A percentile compares a stretch with the other conserved stretches of the same genome.
phyloP scores from a whole-genome alignment of 768 basidiomycete genomes.

The Trametes maxima region DNA sequence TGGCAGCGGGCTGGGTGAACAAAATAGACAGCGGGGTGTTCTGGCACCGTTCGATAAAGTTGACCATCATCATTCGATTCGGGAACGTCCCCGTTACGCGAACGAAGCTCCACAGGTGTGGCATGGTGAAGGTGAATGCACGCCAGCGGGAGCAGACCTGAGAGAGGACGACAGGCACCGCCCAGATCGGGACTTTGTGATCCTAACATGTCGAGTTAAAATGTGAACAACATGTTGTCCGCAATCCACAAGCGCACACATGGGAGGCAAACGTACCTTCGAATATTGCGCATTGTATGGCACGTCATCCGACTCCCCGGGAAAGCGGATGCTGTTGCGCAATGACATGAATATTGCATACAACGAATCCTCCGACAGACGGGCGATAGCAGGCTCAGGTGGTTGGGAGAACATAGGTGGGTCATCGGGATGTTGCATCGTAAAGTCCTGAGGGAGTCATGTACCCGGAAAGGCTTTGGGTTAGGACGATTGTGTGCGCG shows the following conservation, averaged over 20 bases:
- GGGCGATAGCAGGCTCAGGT: not conserved
- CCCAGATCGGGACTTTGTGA: not conserved
- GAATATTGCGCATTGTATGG: not conserved
- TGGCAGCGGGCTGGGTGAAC: not conserved
- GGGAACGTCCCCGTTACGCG: constrained; percentile 9
- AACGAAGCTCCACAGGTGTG: constrained; percentile 11
- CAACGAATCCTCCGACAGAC: not conserved
- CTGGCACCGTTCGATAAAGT: constrained; percentile 6
- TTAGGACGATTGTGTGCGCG: too few relatives aligned
- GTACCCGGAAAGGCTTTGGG: too few relatives aligned
- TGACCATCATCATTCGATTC: constrained; percentile 8
- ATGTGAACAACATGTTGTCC: too few relatives aligned
- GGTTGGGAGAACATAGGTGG: not conserved
- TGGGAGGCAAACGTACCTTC: not conserved
- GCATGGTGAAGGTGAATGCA: not conserved
- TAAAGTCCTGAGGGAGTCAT: not conserved
- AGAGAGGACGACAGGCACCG: constrained; percentile 2
- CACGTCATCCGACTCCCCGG: not conserved
- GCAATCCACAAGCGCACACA: too few relatives aligned
- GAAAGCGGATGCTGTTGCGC: not conserved
- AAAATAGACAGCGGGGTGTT: constrained; percentile 3
- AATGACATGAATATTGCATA: not conserved
- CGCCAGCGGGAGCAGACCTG: constrained; percentile 14
- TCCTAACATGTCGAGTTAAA: not conserved
- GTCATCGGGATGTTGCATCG: not conserved